Base-by-base conservation (phyloP, 2,329 filamentous ascomycete genomes). In the Penicillium freii region DNA sequence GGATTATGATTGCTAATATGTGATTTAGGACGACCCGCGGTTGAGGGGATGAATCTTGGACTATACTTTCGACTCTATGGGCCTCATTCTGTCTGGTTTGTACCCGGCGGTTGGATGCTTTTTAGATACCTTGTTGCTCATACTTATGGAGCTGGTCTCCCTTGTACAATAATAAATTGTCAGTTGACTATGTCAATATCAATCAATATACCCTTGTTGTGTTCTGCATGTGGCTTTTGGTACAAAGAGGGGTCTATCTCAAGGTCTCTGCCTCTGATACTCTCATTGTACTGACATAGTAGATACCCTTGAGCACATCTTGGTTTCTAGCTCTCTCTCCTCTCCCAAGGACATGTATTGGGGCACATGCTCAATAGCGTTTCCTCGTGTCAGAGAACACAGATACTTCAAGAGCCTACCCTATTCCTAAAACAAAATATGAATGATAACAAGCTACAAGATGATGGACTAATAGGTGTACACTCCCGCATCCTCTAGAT, bases 1-100 rank as follows among this genome's bases (percentile, higher is more conserved):
- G n/a, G 4, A 6, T 44, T 34, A 17, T 55, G 31, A 5, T 51
- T 57, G 55, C 65, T 69, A 47, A 68, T 51, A 29, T 46, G 31
- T 21, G 11, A 54, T 56, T 36, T 47, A 70, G 69, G 50, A 66
- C 62, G 29, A 70, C 68, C n/a, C 66, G 67, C 44, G 67, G 68
- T 62, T 67, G 59, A 67, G 17, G 10, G 31, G 23, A 29, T 43
- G 13, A 33, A 47, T 40, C 29, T 51, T 39, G 51, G 33, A 25
- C 23, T 56, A 36, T 54, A 46, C 29, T 45, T 53, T 47, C 42
- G 40, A 55, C n/a, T 58, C 25, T 17, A 25, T 51, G 15, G n/a
- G 9, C 6, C 45, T 40, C 36, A 31, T 43, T 13, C 23, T 25
- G 1, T 54, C 15, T 40, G 19, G 15, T 15, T 8, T 33, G n/a